Evolutionary conservation across 495 filamentous ascomycete genomes (phyloP).

Genomic region (Parathielavia hyrcaniae): DNA sequence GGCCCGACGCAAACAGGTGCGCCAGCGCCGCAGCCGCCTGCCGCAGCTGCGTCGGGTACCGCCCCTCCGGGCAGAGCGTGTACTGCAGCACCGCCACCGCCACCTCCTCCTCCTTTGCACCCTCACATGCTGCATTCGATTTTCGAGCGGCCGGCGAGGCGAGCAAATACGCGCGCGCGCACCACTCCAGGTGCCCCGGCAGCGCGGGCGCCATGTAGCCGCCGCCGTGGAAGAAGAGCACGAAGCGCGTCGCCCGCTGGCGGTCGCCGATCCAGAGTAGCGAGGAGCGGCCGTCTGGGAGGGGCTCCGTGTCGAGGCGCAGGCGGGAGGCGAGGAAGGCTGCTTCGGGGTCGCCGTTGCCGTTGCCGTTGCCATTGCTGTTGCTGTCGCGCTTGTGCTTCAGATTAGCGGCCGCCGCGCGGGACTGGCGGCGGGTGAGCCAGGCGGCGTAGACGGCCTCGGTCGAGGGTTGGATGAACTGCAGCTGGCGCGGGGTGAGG

Average conservation of each 20-base stretch:
- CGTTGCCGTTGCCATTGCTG: too few relatives aligned
- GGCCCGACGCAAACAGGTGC: conserved; percentile 21
- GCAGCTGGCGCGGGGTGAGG: conserved; percentile 20
- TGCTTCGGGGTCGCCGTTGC: not conserved
- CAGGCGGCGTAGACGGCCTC: conserved; percentile 15
- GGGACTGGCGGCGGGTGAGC: conserved; percentile 9
- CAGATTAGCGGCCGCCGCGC: conserved; percentile 5
- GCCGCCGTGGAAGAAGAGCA: conserved; percentile 36
- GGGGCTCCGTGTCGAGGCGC: conserved; percentile 13
- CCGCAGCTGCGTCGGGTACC: conserved; percentile 27
- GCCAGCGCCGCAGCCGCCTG: conserved; percentile 29
- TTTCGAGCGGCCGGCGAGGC: conserved; percentile 8
- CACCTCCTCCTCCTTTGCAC: conserved; percentile 20
- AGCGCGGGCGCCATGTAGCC: conserved; percentile 26
- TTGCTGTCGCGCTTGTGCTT: not conserved
- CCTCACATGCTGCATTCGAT: not conserved
- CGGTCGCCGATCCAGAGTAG: conserved; percentile 34
- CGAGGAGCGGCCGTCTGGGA: conserved; percentile 22
- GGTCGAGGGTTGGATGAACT: conserved; percentile 16
- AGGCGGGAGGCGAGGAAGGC: conserved; percentile 19
- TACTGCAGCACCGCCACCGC: conserved; percentile 34
- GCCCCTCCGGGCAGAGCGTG: conserved; percentile 25
- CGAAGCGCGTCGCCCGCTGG: conserved; percentile 27
- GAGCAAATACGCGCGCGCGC: conserved; percentile 24
- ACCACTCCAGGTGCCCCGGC: conserved; percentile 28